Evolutionary conservation across 2,329 filamentous ascomycete genomes (phyloP), one percentile per base, ranked within the genome.

Genomic region (Penicillium sclerotigenum): DNA sequence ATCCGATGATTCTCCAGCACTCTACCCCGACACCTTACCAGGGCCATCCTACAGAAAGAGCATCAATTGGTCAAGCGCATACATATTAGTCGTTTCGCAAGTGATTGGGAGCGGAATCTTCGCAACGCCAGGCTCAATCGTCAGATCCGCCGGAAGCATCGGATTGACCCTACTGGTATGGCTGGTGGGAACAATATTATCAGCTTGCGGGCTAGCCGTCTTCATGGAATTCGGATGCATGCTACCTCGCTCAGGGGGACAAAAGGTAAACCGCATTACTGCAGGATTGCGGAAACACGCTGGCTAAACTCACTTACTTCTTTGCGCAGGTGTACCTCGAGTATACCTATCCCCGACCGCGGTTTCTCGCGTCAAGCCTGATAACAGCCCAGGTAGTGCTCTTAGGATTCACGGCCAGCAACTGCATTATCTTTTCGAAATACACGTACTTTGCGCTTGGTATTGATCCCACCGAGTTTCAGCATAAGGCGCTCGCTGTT

Each of bases 51-150:
- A 80, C 22, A 85, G 84, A 1, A 79, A 86, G 20, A 85, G 78
- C 16, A 79, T 89, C 47, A 81, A 75, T 54, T 87, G 85, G 84
- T 76, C 78, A 26, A 85, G 82, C 62, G 83, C 84, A 1, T 88
- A 86, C 67, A 85, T 89, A 52, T 77, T 89, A 20, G 83, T 87
- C 8, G 85, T 89, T 26, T 87, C 84, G 6, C 80, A 86, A 13
- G 85, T 89, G 6, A 85, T 89, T 29, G 87, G 87, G 13, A 86
- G 81, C 64, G 87, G 87, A 26, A 88, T 90, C 60, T 90, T 90
- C 65, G 86, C 87, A 0, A 89, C 86, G 0, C 87, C 86, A 0
- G 87, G 84, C 0, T 80, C 85, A 5, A 88, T 91, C 47, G 78
- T 88, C 3, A 80, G 83, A 36, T 81, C 83, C 0, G 83, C 85